These are phyloP conservation scores for Eutrema japonicum DNA, from an alignment of 345 rosid species.

Conservation along the genomic window DNA sequence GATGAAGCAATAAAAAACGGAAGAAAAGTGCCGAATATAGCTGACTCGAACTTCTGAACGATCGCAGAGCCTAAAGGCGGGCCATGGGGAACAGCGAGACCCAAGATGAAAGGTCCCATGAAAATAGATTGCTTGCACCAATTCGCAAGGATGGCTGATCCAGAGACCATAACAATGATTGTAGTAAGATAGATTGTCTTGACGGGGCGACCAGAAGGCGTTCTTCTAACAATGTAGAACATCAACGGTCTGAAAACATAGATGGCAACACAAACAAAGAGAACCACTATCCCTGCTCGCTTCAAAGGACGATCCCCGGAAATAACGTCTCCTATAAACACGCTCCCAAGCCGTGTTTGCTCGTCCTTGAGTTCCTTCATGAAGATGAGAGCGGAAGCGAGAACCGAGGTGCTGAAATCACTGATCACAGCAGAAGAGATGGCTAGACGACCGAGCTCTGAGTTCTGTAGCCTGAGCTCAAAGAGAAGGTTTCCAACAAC, in stretches of 20 bases:
- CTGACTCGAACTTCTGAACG: slow-evolving; percentile 48
- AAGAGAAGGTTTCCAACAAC: slow-evolving; percentile 54
- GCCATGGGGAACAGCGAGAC: slow-evolving; percentile 55
- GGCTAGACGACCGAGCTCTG: slow-evolving; percentile 58
- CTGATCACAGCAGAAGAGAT: slow-evolving; percentile 50
- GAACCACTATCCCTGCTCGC: slow-evolving; percentile 30
- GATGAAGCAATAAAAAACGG: slow-evolving; percentile 41
- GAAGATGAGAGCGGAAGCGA: slow-evolving; percentile 14
- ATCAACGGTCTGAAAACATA: slow-evolving; percentile 43
- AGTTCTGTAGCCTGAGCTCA: slow-evolving; percentile 57
- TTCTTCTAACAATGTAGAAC: slow-evolving; percentile 39
- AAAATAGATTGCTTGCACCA: slow-evolving; percentile 40
- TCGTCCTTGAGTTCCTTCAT: slow-evolving; percentile 44
- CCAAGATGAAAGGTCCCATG: slow-evolving; percentile 51
- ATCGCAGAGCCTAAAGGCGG: slow-evolving; percentile 60
- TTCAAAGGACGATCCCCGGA: slow-evolving; percentile 28
- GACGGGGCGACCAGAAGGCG: slow-evolving; percentile 48
- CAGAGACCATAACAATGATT: slow-evolving; percentile 44
- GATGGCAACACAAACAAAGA: slow-evolving; percentile 34
- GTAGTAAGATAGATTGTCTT: slow-evolving; percentile 36
- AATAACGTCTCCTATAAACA: slow-evolving; percentile 41
- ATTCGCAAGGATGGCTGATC: slow-evolving; percentile 38
- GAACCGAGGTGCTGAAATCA: slow-evolving; percentile 37
- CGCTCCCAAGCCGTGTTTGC: slow-evolving; percentile 33
- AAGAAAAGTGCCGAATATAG: slow-evolving; percentile 41